phyloP scores from a whole-genome alignment of 371 early-diverging fungal species.

The Dinochytrium kinnereticum region DNA sequence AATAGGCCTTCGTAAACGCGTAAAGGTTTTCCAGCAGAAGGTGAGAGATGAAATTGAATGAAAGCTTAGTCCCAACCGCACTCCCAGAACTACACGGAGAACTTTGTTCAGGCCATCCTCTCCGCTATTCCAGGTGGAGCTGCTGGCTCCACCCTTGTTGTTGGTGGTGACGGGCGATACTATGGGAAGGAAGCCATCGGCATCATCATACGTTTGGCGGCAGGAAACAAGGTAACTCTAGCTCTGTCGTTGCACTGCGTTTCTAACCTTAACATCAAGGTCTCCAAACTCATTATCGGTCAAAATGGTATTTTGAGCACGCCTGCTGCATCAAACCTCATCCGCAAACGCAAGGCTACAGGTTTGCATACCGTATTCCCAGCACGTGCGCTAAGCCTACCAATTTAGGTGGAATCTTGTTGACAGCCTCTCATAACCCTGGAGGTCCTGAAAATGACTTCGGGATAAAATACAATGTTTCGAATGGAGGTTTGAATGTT shows the following conservation, averaged over 20 bases:
- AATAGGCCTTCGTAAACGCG: constrained; percentile 83
- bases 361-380: constrained; percentile 46
- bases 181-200: constrained; percentile 85
- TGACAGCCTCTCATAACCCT: constrained; percentile 98
- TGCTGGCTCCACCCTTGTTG: constrained; percentile 81
- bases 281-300: constrained; percentile 87
- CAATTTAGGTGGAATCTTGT: constrained; percentile 80
- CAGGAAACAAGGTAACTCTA: constrained; percentile 79
- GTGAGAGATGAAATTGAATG: neutral
- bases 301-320: constrained; percentile 94
- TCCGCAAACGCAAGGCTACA: constrained; percentile 85
- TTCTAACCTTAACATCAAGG: constrained; percentile 50
- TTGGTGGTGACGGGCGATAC: constrained; percentile 97
- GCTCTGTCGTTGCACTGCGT: neutral
- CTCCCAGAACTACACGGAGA: constrained; percentile 85
- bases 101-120: constrained; percentile 76
- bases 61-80: neutral
- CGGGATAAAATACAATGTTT: constrained; percentile 96
- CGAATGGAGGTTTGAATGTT: constrained; percentile 78
- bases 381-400: neutral
- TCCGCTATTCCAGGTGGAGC: constrained; percentile 81
- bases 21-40: constrained; percentile 90
- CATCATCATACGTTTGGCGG: constrained; percentile 84
- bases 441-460: constrained; percentile 98
- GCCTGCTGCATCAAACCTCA: constrained; percentile 95